A percentile compares a stretch with the other conserved stretches of the same genome.
Evolutionary conservation across 306 rosid genomes (phyloP).

Genomic region (Mimosa pudica): DNA sequence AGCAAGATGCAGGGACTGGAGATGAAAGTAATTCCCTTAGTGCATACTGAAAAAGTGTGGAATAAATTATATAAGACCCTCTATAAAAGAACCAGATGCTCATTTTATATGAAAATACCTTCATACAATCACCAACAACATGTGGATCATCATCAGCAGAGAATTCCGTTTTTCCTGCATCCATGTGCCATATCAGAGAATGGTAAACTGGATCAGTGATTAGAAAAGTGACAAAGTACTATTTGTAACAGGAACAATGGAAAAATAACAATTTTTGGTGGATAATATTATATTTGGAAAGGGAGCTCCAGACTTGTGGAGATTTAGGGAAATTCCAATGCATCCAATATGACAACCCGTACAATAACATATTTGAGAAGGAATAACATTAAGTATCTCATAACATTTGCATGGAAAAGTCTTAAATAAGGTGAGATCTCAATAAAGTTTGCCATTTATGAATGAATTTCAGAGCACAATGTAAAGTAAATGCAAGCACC

Average conservation of each 20-base stretch:
- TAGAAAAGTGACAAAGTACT: not conserved
- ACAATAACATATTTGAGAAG: conserved; percentile 4
- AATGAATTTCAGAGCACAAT: conserved; percentile 28
- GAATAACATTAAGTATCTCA: not conserved
- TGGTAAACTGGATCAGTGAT: conserved; percentile 21
- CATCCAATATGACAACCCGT: conserved; percentile 1
- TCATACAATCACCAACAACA: conserved; percentile 67
- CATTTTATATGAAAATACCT: conserved; percentile 44
- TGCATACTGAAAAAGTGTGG: conserved; percentile 47
- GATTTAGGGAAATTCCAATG: conserved; percentile 5
- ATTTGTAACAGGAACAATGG: conserved; percentile 3
- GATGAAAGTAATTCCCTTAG: conserved; percentile 76
- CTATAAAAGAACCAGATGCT: conserved; percentile 5
- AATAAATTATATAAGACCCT: conserved; percentile 15
- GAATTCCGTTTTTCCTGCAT: conserved; percentile 67
- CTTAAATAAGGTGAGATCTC: conserved; percentile 3
- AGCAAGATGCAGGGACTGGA: conserved; percentile 83
- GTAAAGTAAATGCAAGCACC: conserved; percentile 19
- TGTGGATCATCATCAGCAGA: conserved; percentile 72
- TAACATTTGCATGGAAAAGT: conserved; percentile 8
- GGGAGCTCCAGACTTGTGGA: not conserved
- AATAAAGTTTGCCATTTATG: not conserved
- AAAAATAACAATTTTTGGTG: not conserved
- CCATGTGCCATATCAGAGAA: conserved; percentile 30
- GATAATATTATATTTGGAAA: not conserved